phyloP scores from a whole-genome alignment of 2,329 filamentous ascomycete species.

The Chaetomiaceae sp. region DNA sequence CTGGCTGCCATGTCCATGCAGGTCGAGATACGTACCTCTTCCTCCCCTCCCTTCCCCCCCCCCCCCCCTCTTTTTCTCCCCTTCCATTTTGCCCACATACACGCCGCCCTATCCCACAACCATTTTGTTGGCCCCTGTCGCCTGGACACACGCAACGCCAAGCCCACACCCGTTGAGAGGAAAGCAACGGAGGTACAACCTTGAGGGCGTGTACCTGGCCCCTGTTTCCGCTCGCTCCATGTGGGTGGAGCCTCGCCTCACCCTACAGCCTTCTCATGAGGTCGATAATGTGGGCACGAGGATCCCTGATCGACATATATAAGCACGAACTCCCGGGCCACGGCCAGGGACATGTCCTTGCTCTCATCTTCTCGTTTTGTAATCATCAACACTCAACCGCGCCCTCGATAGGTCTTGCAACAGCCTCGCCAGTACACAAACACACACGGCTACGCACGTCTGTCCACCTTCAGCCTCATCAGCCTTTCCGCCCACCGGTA shows the following conservation, averaged over 20 bases:
- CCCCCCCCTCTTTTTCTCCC: neutral
- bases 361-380: neutral
- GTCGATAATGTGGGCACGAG: neutral
- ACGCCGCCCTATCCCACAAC: neutral
- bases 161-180: constrained; percentile 7
- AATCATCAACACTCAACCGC: neutral
- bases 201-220: constrained; percentile 2
- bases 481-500: too few relatives aligned
- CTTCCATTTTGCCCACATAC: neutral
- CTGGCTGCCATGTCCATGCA: constrained; percentile 4
- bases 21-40: constrained; percentile 9
- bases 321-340: constrained; percentile 7
- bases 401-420: neutral
- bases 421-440: neutral
- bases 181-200: neutral
- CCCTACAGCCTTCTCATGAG: constrained; percentile 8
- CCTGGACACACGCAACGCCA: constrained; percentile 4
- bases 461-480: constrained; percentile 4
- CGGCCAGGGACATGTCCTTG: neutral
- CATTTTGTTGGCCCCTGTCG: constrained; percentile 8
- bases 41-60: neutral
- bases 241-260: constrained; percentile 16
- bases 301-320: constrained; percentile 15
- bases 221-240: constrained; percentile 6
- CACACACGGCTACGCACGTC: constrained; percentile 7